These are phyloP conservation scores for Boletus barrowsii DNA, from an alignment of 768 basidiomycete genomes.

Conservation along the genomic window DNA sequence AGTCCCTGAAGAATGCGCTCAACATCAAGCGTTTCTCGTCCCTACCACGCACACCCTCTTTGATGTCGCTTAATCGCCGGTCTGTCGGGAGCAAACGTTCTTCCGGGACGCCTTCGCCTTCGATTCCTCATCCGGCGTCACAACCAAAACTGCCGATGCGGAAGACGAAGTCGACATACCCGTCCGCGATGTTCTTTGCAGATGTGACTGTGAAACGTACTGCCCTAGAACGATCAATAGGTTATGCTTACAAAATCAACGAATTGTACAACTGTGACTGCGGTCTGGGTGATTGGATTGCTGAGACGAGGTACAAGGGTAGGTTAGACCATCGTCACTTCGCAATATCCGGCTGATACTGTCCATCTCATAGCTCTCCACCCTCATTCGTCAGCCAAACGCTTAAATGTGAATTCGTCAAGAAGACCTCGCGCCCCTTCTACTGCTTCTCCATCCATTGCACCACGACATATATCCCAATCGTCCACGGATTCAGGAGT, in stretches of 20 bases:
- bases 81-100: slow-evolving; percentile 23
- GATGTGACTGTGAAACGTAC: slow-evolving; percentile 59
- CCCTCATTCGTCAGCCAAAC: slow-evolving; percentile 25
- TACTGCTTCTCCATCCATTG: slow-evolving; percentile 43
- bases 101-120: slow-evolving; percentile 25
- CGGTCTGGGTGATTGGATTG: slow-evolving; percentile 76
- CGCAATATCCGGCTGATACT: slow-evolving; percentile 1
- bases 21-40: slow-evolving; percentile 48
- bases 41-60: slow-evolving; percentile 65
- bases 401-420: slow-evolving; percentile 22
- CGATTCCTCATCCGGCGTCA: slow-evolving; percentile 33
- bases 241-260: slow-evolving; percentile 82
- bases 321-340: slow-evolving; percentile 1
- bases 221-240: slow-evolving; percentile 62
- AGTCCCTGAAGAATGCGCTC: slow-evolving; percentile 24
- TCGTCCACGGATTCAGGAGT: slow-evolving; percentile 72
- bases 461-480: slow-evolving; percentile 65
- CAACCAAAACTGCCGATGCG: slow-evolving; percentile 22
- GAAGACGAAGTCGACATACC: slow-evolving; percentile 42
- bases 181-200: slow-evolving; percentile 66
- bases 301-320: slow-evolving; percentile 57
- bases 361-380: slow-evolving; percentile 16
- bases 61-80: slow-evolving; percentile 38
- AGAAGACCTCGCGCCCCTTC: slow-evolving; percentile 33
- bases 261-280: slow-evolving; percentile 74